Conservation (phyloP, 257 asterid species). For the Plantago ovata region DNA sequence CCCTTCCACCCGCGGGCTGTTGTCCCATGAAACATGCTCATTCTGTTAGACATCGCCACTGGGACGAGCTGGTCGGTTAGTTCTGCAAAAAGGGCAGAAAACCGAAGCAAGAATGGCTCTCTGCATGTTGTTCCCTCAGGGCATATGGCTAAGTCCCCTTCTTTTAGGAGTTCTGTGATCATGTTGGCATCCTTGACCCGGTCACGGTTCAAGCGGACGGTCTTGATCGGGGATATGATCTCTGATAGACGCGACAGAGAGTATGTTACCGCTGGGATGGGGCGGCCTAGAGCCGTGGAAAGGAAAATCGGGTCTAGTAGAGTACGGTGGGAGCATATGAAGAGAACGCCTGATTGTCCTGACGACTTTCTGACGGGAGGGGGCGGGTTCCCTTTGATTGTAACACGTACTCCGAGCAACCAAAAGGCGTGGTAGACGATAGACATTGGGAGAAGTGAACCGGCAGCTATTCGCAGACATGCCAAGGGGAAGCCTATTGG, state of each 20-base stretch:
- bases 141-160: constrained; percentile 67
- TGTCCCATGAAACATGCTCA: constrained; percentile 85
- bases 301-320: constrained; percentile 76
- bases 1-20: constrained; percentile 90
- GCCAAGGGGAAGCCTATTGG: constrained; percentile 66
- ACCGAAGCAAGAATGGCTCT: constrained; percentile 69
- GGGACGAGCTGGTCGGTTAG: constrained; percentile 67
- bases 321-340: constrained; percentile 72
- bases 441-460: constrained; percentile 65
- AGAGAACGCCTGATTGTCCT: constrained; percentile 48
- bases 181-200: constrained; percentile 54
- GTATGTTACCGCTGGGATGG: constrained; percentile 68
- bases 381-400: constrained; percentile 65
- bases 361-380: constrained; percentile 38
- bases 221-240: constrained; percentile 66
- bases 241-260: constrained; percentile 71
- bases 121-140: constrained; percentile 88
- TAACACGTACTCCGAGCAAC: constrained; percentile 58
- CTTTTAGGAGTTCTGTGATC: constrained; percentile 43
- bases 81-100: constrained; percentile 72
- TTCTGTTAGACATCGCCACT: constrained; percentile 56
- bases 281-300: constrained; percentile 66
- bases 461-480: constrained; percentile 57
- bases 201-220: constrained; percentile 59
- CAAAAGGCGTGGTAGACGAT: constrained; percentile 49